phyloP scores from a whole-genome alignment of 78 protist genomes.

The Emiliania huxleyi region DNA sequence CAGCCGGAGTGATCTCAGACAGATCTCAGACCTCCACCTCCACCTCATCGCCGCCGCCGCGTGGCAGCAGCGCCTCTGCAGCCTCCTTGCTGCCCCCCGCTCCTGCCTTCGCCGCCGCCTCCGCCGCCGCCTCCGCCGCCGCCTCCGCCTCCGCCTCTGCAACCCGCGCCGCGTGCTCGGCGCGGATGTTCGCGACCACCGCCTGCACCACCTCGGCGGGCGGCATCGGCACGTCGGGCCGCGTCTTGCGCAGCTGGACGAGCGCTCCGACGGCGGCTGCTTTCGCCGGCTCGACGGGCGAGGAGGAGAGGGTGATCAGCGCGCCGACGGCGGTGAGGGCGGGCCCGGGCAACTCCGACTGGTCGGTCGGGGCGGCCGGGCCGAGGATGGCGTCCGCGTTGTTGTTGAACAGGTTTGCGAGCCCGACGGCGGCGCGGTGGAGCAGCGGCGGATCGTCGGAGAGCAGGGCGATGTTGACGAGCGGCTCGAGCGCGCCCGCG shows the following conservation, averaged over 20 bases:
- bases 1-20: too few relatives aligned
- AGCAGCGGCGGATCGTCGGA: neutral
- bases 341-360: neutral
- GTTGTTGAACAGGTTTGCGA: neutral
- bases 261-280: neutral
- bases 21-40: too few relatives aligned
- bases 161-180: neutral
- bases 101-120: too few relatives aligned
- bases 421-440: slow-evolving; percentile 7
- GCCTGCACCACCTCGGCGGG: neutral
- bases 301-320: neutral
- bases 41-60: too few relatives aligned
- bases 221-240: neutral
- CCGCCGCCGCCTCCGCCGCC: too few relatives aligned
- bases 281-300: neutral
- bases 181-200: neutral
- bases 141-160: neutral
- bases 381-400: neutral
- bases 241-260: neutral
- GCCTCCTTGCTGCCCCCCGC: too few relatives aligned
- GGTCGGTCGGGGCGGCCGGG: neutral
- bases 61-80: too few relatives aligned
- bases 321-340: neutral
- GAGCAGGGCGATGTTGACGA: neutral
- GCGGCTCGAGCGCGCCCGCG: neutral